Base-by-base conservation (phyloP, 805 yeast genomes). In the Monosporozyma solicola region DNA sequence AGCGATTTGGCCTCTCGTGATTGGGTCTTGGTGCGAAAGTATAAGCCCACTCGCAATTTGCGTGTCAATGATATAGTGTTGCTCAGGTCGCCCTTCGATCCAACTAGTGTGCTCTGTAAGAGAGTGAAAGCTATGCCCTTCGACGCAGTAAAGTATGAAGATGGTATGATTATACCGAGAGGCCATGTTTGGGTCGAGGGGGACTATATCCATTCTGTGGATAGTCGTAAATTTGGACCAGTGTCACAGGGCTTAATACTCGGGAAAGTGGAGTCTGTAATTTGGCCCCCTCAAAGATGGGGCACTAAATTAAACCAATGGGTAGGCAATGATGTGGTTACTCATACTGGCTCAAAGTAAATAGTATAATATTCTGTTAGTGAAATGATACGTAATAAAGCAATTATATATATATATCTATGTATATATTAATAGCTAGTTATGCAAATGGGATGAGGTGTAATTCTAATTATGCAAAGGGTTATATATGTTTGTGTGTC, bases 151-250 rank as follows among this genome's bases (percentile, higher is more conserved):
- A 46, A 31, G 41, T 35, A 31, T 5, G 77, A 82, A 62, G 72
- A 74, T 1, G 69, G 73, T 46, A 83, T 84, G 5, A 67, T 71
- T 35, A 72, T 92, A 2, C 97, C 97, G 2, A 70, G 85, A 52
- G 84, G 82, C 61, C 97, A 92, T 64, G 60, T 88, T 6, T 92
- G 97, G 97, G 90, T 90, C 0, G 97, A 92, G 66, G 98, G 98
- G 6, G 98, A 92, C 67, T 90, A 88, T 64, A 68, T 80, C 15
- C 92, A 85, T 61, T 84, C 95, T 0, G 72, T 90, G 1, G 98
- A 92, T 69, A 83, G 92, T 50, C 91, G 90, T 66, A 79, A 77
- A 8, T 92, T 87, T 71, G 98, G 98, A 0, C 96, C 97, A 0
- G 78, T 92, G 0, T 84, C 95, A 15, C 77, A 82, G 41, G 96